Evolutionary conservation across 176 grass and related monocot species (phyloP), one percentile per base, ranked within the genome.

Genomic region (Hordeum marinum): DNA sequence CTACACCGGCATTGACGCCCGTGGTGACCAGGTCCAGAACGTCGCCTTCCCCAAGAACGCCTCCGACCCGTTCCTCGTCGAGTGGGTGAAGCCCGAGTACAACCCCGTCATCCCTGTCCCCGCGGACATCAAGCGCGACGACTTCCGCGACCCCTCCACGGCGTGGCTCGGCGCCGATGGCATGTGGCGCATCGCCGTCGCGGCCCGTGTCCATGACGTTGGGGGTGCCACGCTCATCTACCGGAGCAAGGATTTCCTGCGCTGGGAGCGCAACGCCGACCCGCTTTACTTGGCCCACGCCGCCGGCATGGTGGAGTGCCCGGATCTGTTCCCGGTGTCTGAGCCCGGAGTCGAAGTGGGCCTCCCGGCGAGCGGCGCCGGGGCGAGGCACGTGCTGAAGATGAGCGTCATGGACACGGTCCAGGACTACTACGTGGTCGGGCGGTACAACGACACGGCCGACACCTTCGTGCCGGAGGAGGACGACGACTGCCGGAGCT

Each of bases 111-210:
- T 98, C 75, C 23, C 81, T 1, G 72, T 86, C 8, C 81, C 62
- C 4, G 74, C 7, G 5, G 92, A 86, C 85, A 25, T 97, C 67
- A 8, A 80, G 5, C 41, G 36, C 36, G 41, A 77, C 54, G 63
- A 87, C 0, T 97, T 97, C 85, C 85, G 92, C 0, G 94, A 97
- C 70, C 94, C 94, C 0, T 75, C 92, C 1, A 97, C 94, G 12
- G 92, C 77, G 6, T 97, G 94, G 94, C 24, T 87, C 21, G 94
- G 88, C 82, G 17, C 20, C 12, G 94, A 94, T 21, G 92, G 88
- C 4, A 72, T 72, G 17, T 94, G 94, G 94, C 78, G 92, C 55
- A 8, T 90, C 31, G 90, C 9, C 1, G 55, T 97, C 32, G 83
- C 87, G 6, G 92, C 81, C 10, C 32, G 75, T 62, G 78, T 92